Evolutionary conservation across 768 basidiomycete species (phyloP).

Genomic region (Podaxis sp.): DNA sequence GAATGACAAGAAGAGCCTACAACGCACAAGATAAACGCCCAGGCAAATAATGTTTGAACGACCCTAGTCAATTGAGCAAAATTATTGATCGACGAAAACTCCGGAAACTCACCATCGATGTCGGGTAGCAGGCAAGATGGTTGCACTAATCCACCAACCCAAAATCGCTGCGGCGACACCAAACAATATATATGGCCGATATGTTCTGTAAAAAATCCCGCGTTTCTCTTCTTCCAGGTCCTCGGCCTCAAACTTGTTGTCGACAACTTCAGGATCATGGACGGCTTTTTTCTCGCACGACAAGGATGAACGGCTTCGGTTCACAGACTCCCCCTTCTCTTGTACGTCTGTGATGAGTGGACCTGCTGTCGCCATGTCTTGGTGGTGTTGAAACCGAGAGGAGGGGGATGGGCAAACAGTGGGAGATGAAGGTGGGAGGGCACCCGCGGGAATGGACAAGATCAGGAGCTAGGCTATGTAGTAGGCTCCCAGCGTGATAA

Average conservation of each 20-base stretch:
- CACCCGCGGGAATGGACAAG: not conserved
- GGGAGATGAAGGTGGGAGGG: not conserved
- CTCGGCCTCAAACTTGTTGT: slow-evolving; percentile 20
- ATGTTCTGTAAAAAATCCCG: slow-evolving; percentile 23
- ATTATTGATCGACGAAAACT: slow-evolving; percentile 7
- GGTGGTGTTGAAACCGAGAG: slow-evolving; percentile 3
- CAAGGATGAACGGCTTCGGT: slow-evolving; percentile 1
- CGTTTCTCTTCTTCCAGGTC: slow-evolving; percentile 19
- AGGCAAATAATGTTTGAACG: slow-evolving; percentile 79
- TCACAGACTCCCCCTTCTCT: not conserved
- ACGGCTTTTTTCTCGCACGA: slow-evolving; percentile 19
- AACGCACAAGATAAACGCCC: slow-evolving; percentile 75
- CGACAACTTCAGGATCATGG: slow-evolving; percentile 25
- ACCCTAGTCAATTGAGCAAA: slow-evolving; percentile 46
- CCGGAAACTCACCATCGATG: slow-evolving; percentile 61
- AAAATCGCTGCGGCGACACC: slow-evolving; percentile 62
- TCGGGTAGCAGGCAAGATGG: slow-evolving; percentile 64
- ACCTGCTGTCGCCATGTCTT: slow-evolving; percentile 7
- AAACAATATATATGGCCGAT: slow-evolving; percentile 47
- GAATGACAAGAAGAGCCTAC: not conserved
- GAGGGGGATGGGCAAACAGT: not conserved
- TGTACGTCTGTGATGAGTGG: not conserved
- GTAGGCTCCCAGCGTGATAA: not conserved
- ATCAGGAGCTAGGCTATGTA: not conserved
- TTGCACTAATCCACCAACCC: slow-evolving; percentile 86